Evolutionary conservation across 2,329 filamentous ascomycete genomes (phyloP), one percentile per base, ranked within the genome.

Genomic region (Epichloe gansuensis): DNA sequence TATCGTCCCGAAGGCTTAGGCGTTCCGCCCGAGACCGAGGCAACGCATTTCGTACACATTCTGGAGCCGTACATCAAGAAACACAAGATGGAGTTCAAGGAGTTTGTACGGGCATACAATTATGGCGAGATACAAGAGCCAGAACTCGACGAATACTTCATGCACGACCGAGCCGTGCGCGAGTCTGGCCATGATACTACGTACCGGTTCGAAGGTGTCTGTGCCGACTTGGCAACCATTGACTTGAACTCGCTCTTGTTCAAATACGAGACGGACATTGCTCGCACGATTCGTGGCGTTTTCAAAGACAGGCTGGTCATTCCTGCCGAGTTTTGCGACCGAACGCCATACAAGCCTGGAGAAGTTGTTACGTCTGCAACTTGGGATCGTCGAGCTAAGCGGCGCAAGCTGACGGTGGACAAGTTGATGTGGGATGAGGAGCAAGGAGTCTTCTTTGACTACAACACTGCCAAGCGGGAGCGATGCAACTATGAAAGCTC

Each of bases 141-240:
- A 0, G 88, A 95, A 57, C 76, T 98, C 13, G 93, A 98, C 63
- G 83, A 91, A 46, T 98, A 97, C 70, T 97, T 97, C 72, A 72
- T 95, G 64, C 93, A 98, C 67, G 93, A 98, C 66, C 86, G 93
- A 55, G 91, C 91, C 2, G 91, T 97, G 37, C 85, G 93, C 59
- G 93, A 98, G 69, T 96, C 91, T 17, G 93, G 93, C 12, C 93
- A 98, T 68, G 93, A 98, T 66, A 98, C 93, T 2, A 88, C 88
- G 15, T 97, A 97, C 70, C 88, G 93, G 17, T 77, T 98, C 21
- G 93, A 97, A 70, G 85, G 82, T 46, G 78, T 94, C 25, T 91
- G 87, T 61, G 93, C 88, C 11, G 82, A 96, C 64, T 75, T 97
- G 28, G 93, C 91, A 11, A 96, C 91, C 0, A 88, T 97, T 54